Evolutionary conservation across 2,329 filamentous ascomycete species (phyloP).

Genomic region (Helotiales sp.): DNA sequence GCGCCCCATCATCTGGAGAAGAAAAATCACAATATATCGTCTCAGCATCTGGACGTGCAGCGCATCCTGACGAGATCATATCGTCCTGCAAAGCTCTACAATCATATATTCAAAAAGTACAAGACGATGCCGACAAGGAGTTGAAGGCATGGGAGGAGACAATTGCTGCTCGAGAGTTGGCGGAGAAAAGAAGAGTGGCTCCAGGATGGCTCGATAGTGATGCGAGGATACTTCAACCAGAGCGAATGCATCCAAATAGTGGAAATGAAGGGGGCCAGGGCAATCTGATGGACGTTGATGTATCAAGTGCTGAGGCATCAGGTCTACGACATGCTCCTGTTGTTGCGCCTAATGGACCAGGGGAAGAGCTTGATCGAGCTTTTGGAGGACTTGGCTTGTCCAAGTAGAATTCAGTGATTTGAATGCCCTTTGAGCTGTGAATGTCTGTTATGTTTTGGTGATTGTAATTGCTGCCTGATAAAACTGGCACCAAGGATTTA

Average conservation of each 20-base stretch:
- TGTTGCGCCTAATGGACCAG: constrained; percentile 45
- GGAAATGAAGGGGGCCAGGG: constrained; percentile 10
- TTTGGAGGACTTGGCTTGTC: constrained; percentile 49
- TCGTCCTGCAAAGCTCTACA: constrained; percentile 78
- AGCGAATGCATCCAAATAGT: constrained; percentile 41
- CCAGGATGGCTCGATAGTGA: constrained; percentile 82
- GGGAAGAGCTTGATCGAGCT: constrained; percentile 52
- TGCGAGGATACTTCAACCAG: constrained; percentile 66
- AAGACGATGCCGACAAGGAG: constrained; percentile 65
- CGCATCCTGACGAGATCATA: constrained; percentile 84
- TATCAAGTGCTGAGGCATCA: constrained; percentile 34
- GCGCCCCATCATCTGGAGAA: constrained; percentile 43
- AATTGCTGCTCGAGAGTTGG: constrained; percentile 65
- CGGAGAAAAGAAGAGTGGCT: constrained; percentile 76
- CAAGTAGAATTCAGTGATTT: constrained; percentile 12
- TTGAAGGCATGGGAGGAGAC: constrained; percentile 70
- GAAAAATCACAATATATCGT: constrained; percentile 72
- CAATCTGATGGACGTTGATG: constrained; percentile 35
- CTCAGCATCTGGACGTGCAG: constrained; percentile 75
- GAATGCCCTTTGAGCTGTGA: neutral
- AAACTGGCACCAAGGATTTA: constrained; percentile 1
- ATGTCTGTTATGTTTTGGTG: no score
- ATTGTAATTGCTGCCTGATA: constrained; percentile 12
- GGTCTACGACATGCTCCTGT: constrained; percentile 34
- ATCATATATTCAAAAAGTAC: constrained; percentile 69